Evolutionary conservation across 345 rosid species (phyloP).

Genomic region (Erysimum cheiranthoides): DNA sequence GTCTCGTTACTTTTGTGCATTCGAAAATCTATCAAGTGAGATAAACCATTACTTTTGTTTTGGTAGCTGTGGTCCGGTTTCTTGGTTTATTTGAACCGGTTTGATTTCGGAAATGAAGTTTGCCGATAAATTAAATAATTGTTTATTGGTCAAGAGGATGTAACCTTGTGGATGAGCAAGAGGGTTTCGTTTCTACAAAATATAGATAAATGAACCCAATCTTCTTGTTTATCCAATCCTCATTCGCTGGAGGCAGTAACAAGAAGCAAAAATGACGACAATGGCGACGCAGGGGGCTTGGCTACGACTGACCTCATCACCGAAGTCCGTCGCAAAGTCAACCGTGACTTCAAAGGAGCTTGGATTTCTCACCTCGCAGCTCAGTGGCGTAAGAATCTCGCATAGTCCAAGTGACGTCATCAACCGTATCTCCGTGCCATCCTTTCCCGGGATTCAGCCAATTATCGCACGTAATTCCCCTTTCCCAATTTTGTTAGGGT

Average conservation of each 20-base stretch:
- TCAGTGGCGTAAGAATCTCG: slow-evolving; percentile 69
- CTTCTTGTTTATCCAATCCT: slow-evolving; percentile 36
- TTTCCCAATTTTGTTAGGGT: neutral
- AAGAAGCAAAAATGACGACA: slow-evolving; percentile 42
- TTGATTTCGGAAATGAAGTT: neutral
- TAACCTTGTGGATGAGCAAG: neutral
- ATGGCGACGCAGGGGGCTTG: slow-evolving; percentile 50
- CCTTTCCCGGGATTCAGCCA: slow-evolving; percentile 59
- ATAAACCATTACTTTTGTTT: neutral
- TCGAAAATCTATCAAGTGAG: neutral
- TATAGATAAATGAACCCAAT: slow-evolving; percentile 32
- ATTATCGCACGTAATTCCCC: slow-evolving; percentile 69
- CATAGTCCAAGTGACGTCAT: slow-evolving; percentile 26
- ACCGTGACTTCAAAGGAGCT: slow-evolving; percentile 44
- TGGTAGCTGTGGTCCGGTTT: neutral
- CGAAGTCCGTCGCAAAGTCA: slow-evolving; percentile 29
- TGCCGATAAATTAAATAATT: neutral
- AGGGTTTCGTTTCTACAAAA: neutral
- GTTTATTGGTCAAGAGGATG: neutral
- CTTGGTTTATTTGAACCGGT: slow-evolving; percentile 15
- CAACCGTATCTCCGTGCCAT: slow-evolving; percentile 50
- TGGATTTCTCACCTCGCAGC: slow-evolving; percentile 69
- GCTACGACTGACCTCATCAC: slow-evolving; percentile 45
- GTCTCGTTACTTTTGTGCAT: slow-evolving; percentile 14
- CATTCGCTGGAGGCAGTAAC: neutral